Evolutionary conservation across 2,329 filamentous ascomycete species (phyloP), one percentile per base, ranked within the genome.

Genomic region (Elsinoe ampelina): DNA sequence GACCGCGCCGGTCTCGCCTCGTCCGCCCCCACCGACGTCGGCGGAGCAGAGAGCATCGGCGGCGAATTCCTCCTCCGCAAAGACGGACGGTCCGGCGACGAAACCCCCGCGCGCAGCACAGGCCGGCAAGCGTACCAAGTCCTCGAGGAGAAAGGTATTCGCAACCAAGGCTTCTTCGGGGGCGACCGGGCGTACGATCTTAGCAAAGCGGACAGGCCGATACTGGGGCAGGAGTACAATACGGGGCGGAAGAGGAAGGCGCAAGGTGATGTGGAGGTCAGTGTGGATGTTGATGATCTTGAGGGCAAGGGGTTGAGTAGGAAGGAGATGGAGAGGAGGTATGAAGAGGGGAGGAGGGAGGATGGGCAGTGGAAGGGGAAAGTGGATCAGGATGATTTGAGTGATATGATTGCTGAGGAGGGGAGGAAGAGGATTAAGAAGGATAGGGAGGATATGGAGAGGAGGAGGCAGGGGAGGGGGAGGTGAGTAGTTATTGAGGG

Each of bases 331-430:
- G 81, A 80, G 70, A 83, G 80, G 66, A 80, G 85, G 67, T 98
- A 95, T 66, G 91, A 97, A 58, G 83, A 77, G 34, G 76, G 83
- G 68, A 79, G 80, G 65, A 78, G 82, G 66, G 77, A 86, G 55
- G 70, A 70, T 8, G 77, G 75, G 58, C 80, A 85, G 61, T 86
- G 87, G 68, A 83, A 84, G 15, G 80, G 83, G 65, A 89, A 85
- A 81, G 81, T 83, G 58, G 85, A 86, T 71, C 88, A 95, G 69
- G 54, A 48, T 45, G 92, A 96, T 68, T 73, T 98, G 57, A 92
- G 85, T 65, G 88, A 95, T 66, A 95, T 98, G 88, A 96, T 98
- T 74, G 89, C 89, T 11, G 85, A 89, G 66, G 93, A 97, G 74
- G 89, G 85, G 67, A 81, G 89, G 62, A 97, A 97, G 80, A 81